A percentile compares a stretch with the other conserved stretches of the same genome.
These are phyloP conservation scores for Verticillium zaregamsianum DNA, from an alignment of 2,329 filamentous ascomycete species.

Conservation along the genomic window DNA sequence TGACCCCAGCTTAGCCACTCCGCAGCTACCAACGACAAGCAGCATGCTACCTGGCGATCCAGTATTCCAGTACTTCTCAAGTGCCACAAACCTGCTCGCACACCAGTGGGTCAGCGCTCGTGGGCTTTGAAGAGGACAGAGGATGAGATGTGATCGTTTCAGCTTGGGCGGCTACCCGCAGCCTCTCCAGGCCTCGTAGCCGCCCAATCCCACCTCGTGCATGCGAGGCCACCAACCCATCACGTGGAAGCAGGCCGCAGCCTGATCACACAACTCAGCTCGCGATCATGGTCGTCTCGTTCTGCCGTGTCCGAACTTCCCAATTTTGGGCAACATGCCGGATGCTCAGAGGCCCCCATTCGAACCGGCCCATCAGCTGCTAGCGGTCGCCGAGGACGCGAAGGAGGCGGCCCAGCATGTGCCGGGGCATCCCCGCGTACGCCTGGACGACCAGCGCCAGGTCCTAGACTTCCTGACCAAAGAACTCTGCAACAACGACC, in stretches of 20 bases:
- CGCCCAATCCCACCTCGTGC: too few relatives aligned
- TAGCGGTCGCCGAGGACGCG: neutral
- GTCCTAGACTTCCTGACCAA: conserved; percentile 5
- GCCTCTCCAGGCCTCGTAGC: too few relatives aligned
- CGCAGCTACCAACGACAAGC: too few relatives aligned
- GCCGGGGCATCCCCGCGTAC: conserved; percentile 8
- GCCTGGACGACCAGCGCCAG: conserved; percentile 1
- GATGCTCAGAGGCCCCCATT: neutral
- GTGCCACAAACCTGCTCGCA: too few relatives aligned
- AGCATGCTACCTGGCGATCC: too few relatives aligned
- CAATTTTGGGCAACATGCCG: neutral
- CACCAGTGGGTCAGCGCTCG: too few relatives aligned
- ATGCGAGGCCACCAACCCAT: neutral
- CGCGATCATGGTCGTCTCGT: neutral
- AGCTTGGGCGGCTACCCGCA: too few relatives aligned
- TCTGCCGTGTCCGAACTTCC: neutral
- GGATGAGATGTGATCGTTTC: too few relatives aligned
- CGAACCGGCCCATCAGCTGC: neutral
- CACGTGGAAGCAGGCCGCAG: neutral
- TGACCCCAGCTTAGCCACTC: too few relatives aligned
- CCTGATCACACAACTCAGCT: neutral
- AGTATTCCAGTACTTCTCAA: too few relatives aligned
- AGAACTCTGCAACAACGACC: conserved; percentile 9
- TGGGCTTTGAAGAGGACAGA: too few relatives aligned
- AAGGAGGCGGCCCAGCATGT: neutral